Evolutionary conservation across 179 eudicot species (phyloP).

Genomic region (Vitellaria paradoxa): DNA sequence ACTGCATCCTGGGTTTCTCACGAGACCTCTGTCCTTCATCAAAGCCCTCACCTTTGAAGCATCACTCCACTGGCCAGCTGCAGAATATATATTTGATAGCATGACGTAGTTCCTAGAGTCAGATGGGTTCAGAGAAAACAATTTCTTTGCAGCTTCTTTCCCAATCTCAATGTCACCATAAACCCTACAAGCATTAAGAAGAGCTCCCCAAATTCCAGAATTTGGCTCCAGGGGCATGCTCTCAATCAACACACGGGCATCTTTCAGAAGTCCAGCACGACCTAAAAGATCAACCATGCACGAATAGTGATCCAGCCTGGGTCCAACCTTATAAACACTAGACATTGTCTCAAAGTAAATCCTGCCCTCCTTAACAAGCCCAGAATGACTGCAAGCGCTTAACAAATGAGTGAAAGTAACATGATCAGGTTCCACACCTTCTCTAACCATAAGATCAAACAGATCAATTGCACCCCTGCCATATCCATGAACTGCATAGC

Average conservation of each 20-base stretch:
- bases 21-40: constrained; percentile 28
- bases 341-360: constrained; percentile 35
- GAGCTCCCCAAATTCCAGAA: constrained; percentile 50
- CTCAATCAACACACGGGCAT: constrained; percentile 30
- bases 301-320: constrained; percentile 45
- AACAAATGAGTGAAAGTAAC: constrained; percentile 48
- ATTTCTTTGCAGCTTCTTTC: constrained; percentile 34
- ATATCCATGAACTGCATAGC: constrained; percentile 43
- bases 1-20: constrained; percentile 32
- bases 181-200: constrained; percentile 47
- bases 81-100: constrained; percentile 40
- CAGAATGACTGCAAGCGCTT: constrained; percentile 48
- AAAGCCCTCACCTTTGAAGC: constrained; percentile 37
- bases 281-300: constrained; percentile 53
- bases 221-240: constrained; percentile 51
- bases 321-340: constrained; percentile 30
- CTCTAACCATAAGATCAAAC: constrained; percentile 28
- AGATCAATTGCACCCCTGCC: constrained; percentile 34
- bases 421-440: constrained; percentile 33
- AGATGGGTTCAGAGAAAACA: constrained; percentile 30
- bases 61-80: constrained; percentile 37
- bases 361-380: constrained; percentile 39
- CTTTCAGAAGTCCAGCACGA: constrained; percentile 36
- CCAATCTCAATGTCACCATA: constrained; percentile 39
- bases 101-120: constrained; percentile 36